These are phyloP conservation scores for Sugiyamaella boreocaroliniensis DNA, from an alignment of 805 yeast genomes.

Conservation along the genomic window DNA sequence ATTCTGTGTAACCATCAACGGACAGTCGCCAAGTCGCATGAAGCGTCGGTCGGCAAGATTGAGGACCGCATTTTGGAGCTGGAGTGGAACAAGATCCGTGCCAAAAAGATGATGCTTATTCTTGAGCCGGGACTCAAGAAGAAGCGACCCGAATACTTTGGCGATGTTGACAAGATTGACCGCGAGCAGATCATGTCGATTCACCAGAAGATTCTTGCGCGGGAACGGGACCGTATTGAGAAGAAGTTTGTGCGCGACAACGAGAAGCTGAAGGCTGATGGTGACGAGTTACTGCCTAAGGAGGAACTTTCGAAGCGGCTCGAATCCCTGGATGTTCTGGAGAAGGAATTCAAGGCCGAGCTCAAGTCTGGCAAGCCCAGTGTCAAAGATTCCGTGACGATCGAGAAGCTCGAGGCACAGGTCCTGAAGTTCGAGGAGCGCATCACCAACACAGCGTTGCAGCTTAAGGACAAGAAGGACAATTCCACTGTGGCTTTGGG, in stretches of 20 bases:
- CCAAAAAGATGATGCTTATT: conserved; percentile 61
- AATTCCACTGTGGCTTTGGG: conserved; percentile 89
- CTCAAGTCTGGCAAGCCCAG: conserved; percentile 48
- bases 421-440: conserved; percentile 67
- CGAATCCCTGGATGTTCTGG: conserved; percentile 43
- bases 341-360: conserved; percentile 45
- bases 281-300: conserved; percentile 46
- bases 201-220: conserved; percentile 52
- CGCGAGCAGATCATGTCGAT: conserved; percentile 58
- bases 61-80: conserved; percentile 71
- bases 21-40: conserved; percentile 81
- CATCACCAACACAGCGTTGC: conserved; percentile 60
- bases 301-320: conserved; percentile 55
- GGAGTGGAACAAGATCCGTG: conserved; percentile 74
- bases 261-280: conserved; percentile 59
- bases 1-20: conserved; percentile 96
- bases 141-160: conserved; percentile 53
- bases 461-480: conserved; percentile 86
- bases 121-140: conserved; percentile 48
- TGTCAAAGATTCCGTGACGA: conserved; percentile 43
- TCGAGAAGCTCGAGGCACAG: conserved; percentile 67
- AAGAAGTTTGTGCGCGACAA: conserved; percentile 70
- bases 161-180: conserved; percentile 58
- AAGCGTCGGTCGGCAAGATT: conserved; percentile 70
- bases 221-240: conserved; percentile 56